Evolutionary conservation across 345 rosid genomes (phyloP), one percentile per base, ranked within the genome.

Genomic region (Toxicodendron radicans): DNA sequence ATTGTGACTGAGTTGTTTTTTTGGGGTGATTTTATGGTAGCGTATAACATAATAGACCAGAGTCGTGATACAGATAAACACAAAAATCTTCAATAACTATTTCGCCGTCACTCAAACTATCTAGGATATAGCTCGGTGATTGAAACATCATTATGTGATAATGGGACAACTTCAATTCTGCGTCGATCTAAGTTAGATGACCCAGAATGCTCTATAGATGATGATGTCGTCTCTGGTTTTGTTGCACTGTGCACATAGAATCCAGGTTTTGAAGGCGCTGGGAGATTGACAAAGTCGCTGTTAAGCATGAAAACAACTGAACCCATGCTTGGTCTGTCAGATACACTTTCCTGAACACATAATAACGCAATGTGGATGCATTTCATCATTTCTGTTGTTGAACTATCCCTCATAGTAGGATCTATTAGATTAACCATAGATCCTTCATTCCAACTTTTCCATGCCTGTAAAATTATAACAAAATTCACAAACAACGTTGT

Each of bases 331-430:
- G 92, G 90, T 33, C 87, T 80, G 30, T 9, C 76, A 0, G 76
- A 72, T 2, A 76, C 58, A 41, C 71, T 87, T 56, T 87, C 86
- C 89, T 27, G 92, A 65, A 84, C 86, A 10, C 92, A 88, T 18
- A 88, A 78, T 32, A 89, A 60, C 0, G 85, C 90, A 13, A 89
- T 81, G 69, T 84, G 90, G 43, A 90, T 68, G 81, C 94, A 85
- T 76, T 86, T 79, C 72, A 61, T 70, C 66, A 83, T 81, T 67
- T 90, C 88, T 14, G 49, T 62, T 48, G 73, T 63, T 2, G 81
- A 76, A 49, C 83, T 74, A 5, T 24, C 58, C 2, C 68, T 69
- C 49, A 92, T 33, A 10, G 10, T 76, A 0, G 86, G 83, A 72
- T 90, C 86, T 1, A 87, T 61, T 0, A 90, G 30, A 51, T 81